These are phyloP conservation scores for Marasmius oreades DNA, from an alignment of 1,284 basidiomycete species.

Conservation along the genomic window DNA sequence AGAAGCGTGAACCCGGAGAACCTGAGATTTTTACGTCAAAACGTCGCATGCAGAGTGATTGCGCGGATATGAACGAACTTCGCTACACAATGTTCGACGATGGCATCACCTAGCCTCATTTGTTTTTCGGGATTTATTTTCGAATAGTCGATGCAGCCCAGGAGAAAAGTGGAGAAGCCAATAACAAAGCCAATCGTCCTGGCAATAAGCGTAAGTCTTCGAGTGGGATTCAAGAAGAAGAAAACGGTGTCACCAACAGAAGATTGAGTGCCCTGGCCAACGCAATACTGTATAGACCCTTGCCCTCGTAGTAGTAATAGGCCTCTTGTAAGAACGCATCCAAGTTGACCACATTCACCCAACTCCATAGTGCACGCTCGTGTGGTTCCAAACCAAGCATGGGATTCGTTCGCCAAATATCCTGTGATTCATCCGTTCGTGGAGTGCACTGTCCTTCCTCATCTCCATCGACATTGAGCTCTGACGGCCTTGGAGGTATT, in stretches of 20 bases:
- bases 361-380: constrained; percentile 94
- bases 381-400: constrained; percentile 78
- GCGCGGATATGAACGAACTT: constrained; percentile 46
- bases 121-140: constrained; percentile 63
- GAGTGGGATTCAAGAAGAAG: constrained; percentile 10
- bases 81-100: constrained; percentile 79
- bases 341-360: constrained; percentile 97
- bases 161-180: constrained; percentile 91
- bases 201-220: constrained; percentile 19
- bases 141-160: constrained; percentile 93
- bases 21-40: constrained; percentile 35
- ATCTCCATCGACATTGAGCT: constrained; percentile 42
- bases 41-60: constrained; percentile 4
- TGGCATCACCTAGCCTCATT: constrained; percentile 71
- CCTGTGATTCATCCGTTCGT: constrained; percentile 14
- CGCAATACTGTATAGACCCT: constrained; percentile 93
- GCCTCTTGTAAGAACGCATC: constrained; percentile 95
- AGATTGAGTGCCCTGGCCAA: constrained; percentile 86
- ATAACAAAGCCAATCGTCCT: constrained; percentile 98
- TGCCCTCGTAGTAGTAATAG: constrained; percentile 94
- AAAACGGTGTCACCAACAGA: constrained; percentile 59
- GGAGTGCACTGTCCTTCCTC: constrained; percentile 17
- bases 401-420: constrained; percentile 34
- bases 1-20: constrained; percentile 81
- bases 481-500: constrained; percentile 67